These are phyloP conservation scores for Aspergillus homomorphus DNA, from an alignment of 495 filamentous ascomycete genomes.

Conservation along the genomic window DNA sequence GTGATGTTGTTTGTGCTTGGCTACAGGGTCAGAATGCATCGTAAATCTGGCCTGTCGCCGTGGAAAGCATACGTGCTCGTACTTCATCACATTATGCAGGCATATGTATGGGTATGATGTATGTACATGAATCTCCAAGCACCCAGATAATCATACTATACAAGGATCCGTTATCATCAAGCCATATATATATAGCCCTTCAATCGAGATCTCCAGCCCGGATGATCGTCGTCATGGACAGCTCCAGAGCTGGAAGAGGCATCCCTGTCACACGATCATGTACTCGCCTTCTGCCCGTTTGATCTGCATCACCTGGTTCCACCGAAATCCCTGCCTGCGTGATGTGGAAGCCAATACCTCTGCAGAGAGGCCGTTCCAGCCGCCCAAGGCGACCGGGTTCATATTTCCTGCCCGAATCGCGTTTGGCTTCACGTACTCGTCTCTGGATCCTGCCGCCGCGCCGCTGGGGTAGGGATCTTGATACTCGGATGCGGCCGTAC, in stretches of 20 bases:
- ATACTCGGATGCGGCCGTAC: constrained; percentile 29
- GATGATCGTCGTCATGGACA: background rate
- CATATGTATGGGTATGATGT: too few species aligned
- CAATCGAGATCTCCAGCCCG: background rate
- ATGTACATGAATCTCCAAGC: background rate
- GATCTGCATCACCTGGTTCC: constrained; percentile 69
- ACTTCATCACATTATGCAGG: too few species aligned
- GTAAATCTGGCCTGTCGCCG: too few species aligned
- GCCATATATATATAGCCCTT: background rate
- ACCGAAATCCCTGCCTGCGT: constrained; percentile 60
- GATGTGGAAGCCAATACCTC: background rate
- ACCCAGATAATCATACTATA: background rate
- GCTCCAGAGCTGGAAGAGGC: background rate
- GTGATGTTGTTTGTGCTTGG: too few species aligned
- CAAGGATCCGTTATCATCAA: background rate
- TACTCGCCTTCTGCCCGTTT: constrained; percentile 74
- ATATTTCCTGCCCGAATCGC: background rate
- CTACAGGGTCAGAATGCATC: too few species aligned
- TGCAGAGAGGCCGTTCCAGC: background rate
- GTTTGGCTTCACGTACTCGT: background rate
- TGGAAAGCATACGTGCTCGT: too few species aligned
- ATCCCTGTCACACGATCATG: constrained; percentile 65
- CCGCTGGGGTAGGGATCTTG: constrained; percentile 14
- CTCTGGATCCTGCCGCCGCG: constrained; percentile 8
- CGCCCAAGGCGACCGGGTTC: background rate